Evolutionary conservation across 2,329 filamentous ascomycete species (phyloP).

Genomic region (Aspergillus sojae): DNA sequence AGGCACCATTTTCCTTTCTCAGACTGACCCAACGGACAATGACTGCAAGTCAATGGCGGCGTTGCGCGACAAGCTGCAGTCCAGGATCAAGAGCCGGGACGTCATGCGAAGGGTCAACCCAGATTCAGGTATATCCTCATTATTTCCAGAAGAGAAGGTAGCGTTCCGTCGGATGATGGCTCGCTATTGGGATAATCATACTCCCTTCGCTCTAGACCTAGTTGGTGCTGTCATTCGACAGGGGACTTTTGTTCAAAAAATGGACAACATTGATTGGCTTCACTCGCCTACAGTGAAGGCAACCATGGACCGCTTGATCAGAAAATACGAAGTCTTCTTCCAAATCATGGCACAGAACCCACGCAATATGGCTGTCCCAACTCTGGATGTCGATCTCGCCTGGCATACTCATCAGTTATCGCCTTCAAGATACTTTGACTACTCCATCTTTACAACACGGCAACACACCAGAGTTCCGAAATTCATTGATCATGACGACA

Average conservation of each 20-base stretch:
- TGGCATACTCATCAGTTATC: constrained; percentile 75
- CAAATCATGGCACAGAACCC: constrained; percentile 43
- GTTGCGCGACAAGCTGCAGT: constrained; percentile 56
- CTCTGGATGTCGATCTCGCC: constrained; percentile 41
- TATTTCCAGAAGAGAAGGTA: constrained; percentile 28
- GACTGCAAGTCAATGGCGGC: constrained; percentile 50
- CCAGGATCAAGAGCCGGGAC: constrained; percentile 41
- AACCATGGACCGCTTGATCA: constrained; percentile 67
- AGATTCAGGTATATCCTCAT: not conserved
- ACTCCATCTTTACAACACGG: constrained; percentile 51
- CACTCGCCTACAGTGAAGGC: constrained; percentile 66
- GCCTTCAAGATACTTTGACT: constrained; percentile 64
- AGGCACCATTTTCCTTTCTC: constrained; percentile 44
- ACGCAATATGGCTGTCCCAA: constrained; percentile 37
- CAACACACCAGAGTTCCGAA: constrained; percentile 31
- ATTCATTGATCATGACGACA: constrained; percentile 83
- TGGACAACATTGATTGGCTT: constrained; percentile 76
- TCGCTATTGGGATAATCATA: constrained; percentile 46
- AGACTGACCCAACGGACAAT: constrained; percentile 20
- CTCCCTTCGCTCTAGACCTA: constrained; percentile 43
- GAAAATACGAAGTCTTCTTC: constrained; percentile 55
- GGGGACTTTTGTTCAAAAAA: constrained; percentile 56
- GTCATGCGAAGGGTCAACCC: constrained; percentile 48
- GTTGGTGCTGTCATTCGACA: constrained; percentile 48
- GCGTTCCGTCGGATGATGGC: constrained; percentile 47